These are phyloP conservation scores for Botrytis porri DNA, from an alignment of 2,329 filamentous ascomycete species.

Conservation along the genomic window DNA sequence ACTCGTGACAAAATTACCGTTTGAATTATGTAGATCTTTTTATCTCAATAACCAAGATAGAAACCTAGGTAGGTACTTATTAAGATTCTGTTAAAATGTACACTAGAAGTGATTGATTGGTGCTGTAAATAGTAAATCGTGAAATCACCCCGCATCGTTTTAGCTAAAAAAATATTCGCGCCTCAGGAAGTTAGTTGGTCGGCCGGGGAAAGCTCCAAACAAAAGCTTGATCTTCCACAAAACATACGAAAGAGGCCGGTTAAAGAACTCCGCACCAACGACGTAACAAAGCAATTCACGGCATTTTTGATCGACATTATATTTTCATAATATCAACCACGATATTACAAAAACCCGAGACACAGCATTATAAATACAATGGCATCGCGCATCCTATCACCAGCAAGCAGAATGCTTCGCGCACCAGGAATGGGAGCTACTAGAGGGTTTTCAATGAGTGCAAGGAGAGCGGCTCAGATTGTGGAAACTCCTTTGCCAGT, in stretches of 20 bases:
- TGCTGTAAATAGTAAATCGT: neutral
- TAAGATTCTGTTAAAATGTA: neutral
- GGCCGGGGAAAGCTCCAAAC: slow-evolving; percentile 18
- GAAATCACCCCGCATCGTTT: slow-evolving; percentile 13
- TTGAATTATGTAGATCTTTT: neutral
- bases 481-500: slow-evolving; percentile 44
- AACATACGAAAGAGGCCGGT: neutral
- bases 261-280: slow-evolving; percentile 9
- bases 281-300: slow-evolving; percentile 8
- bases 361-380: slow-evolving; percentile 34
- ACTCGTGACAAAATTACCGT: neutral
- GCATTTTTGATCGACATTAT: neutral
- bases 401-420: slow-evolving; percentile 40
- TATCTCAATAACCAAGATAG: neutral
- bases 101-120: neutral
- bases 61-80: neutral
- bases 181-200: slow-evolving; percentile 14
- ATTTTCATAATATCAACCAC: neutral
- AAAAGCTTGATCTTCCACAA: slow-evolving; percentile 11
- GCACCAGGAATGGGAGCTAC: slow-evolving; percentile 20
- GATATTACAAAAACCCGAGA: neutral
- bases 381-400: slow-evolving; percentile 44
- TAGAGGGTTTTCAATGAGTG: neutral
- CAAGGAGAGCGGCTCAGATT: neutral
- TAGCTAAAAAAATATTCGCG: neutral